Conservation (phyloP, 2,329 filamentous ascomycete genomes). For the Plenodomus biglobosus region DNA sequence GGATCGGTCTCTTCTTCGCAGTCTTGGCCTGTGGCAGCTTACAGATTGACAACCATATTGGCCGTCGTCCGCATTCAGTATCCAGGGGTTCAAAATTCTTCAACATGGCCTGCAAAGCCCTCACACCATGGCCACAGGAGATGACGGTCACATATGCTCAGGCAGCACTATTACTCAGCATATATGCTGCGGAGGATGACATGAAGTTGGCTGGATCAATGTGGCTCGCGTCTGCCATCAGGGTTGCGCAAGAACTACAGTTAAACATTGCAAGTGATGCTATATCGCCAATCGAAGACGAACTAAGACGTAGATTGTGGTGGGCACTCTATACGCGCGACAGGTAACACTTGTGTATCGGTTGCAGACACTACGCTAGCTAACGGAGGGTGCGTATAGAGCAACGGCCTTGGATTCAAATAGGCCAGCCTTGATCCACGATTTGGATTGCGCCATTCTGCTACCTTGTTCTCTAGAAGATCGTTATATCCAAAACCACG, state of each 20-base stretch:
- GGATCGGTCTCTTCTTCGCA: constrained; percentile 78
- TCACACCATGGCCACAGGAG: constrained; percentile 81
- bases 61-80: constrained; percentile 56
- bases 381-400: constrained; percentile 40
- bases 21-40: constrained; percentile 81
- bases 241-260: constrained; percentile 80
- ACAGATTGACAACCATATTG: constrained; percentile 62
- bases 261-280: constrained; percentile 74
- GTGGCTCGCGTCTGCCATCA: constrained; percentile 79
- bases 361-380: no score
- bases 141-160: constrained; percentile 75
- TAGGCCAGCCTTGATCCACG: constrained; percentile 78
- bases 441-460: constrained; percentile 81
- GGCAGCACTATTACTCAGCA: constrained; percentile 69
- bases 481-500: constrained; percentile 64
- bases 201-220: constrained; percentile 81
- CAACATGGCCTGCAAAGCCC: constrained; percentile 67
- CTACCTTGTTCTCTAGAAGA: constrained; percentile 82
- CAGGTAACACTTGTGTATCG: constrained; percentile 52
- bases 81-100: constrained; percentile 65
- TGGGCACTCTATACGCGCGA: constrained; percentile 93
- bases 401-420: constrained; percentile 78
- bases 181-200: constrained; percentile 85
- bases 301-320: constrained; percentile 87
- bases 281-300: constrained; percentile 74